Evolutionary conservation across 2,329 filamentous ascomycete genomes (phyloP), one percentile per base, ranked within the genome.

Genomic region (Colletotrichum sp.): DNA sequence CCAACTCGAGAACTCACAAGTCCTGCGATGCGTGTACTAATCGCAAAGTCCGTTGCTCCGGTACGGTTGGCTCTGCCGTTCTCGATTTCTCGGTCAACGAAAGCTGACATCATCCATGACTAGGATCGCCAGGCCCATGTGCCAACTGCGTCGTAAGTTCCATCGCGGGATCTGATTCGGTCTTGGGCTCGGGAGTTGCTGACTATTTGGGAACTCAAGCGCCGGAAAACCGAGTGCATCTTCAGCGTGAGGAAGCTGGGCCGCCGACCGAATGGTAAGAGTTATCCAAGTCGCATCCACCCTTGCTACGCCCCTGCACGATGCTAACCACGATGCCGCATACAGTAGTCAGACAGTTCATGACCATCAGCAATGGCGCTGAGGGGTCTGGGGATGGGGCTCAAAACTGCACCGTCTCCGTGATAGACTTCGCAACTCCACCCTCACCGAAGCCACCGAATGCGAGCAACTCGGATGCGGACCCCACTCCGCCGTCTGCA

Each of bases 31-130:
- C 81, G 43, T 86, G 85, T 79, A 85, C 85, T 74, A 72, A 78
- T 36, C 83, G 85, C 65, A 86, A 86, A 78, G 84, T 86, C 24
- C 83, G 84, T 70, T 86, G 84, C 72, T 81, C 82, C 13, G 83
- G 85, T 86, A 71, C 16, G 71, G 43, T 52, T 52, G 43, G 7
- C n/a, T 52, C 43, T 52, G 43, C 43, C 43, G 21, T 6, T 12
- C 24, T 61, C 59, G 30, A 32, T 7, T 48, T 4, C 28, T 21
- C 52, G 21, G 7, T 34, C 0, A 0, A 18, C 5, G 8, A 21
- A 21, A 10, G 28, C 71, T 73, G 32, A 73, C 26, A 52, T 52
- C 43, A 52, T 14, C 4, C 10, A 14, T 24, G 9, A 28, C 28
- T 7, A 71, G 72, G 72, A 10, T 32, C 72, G 14, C 61, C 72